phyloP scores from a whole-genome alignment of 257 asterid genomes.

The Lithospermum erythrorhizon region DNA sequence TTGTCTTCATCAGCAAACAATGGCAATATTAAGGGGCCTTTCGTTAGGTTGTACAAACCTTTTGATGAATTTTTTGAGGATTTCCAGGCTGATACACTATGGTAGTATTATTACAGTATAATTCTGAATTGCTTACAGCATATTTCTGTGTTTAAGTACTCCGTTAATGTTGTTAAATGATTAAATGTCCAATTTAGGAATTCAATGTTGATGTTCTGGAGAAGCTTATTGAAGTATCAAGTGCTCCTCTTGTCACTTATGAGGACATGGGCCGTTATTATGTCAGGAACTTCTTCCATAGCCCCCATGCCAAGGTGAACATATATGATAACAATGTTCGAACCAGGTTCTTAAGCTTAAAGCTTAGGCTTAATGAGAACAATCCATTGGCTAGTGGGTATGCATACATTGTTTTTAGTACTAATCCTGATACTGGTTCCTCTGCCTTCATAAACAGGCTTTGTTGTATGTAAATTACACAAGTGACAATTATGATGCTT shows the following conservation, averaged over 20 bases:
- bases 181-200: conserved; percentile 38
- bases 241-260: conserved; percentile 64
- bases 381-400: too few relatives aligned
- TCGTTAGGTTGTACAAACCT: conserved; percentile 80
- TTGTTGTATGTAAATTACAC: conserved; percentile 66
- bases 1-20: conserved; percentile 17
- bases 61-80: conserved; percentile 85
- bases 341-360: too few relatives aligned
- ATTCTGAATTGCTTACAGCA: too few relatives aligned
- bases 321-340: too few relatives aligned
- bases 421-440: neutral
- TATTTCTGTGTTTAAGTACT: too few relatives aligned
- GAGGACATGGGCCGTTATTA: conserved; percentile 67
- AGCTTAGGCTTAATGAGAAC: too few relatives aligned
- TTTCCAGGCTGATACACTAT: conserved; percentile 35
- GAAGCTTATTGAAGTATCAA: conserved; percentile 65
- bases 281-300: conserved; percentile 60
- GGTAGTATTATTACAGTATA: too few relatives aligned
- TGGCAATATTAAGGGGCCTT: conserved; percentile 39
- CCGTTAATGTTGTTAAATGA: neutral
- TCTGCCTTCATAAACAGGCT: conserved; percentile 40
- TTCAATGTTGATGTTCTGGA: conserved; percentile 66
- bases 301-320: conserved; percentile 59
- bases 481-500: conserved; percentile 47
- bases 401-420: too few relatives aligned